Conservation (phyloP, 805 yeast species). For the Ogataea haglerorum region DNA sequence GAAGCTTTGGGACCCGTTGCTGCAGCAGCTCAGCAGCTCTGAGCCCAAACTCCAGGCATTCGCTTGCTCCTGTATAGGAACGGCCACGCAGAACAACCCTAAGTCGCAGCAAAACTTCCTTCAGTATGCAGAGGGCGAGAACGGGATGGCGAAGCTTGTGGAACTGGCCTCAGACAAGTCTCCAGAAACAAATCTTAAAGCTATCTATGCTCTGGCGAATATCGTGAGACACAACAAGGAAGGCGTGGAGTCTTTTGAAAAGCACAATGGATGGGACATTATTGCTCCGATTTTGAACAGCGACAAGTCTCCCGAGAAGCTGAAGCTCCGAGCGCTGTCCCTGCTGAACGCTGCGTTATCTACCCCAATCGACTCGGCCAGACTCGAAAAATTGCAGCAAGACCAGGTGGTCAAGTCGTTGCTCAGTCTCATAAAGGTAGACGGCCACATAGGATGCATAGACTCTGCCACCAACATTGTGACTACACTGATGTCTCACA, state of each 20-base stretch:
- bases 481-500: constrained; percentile 40
- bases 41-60: constrained; percentile 46
- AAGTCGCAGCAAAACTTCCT: constrained; percentile 66
- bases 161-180: constrained; percentile 32
- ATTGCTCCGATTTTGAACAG: constrained; percentile 32
- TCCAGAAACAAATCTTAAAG: constrained; percentile 50
- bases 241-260: constrained; percentile 54
- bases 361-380: constrained; percentile 43
- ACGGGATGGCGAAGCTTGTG: constrained; percentile 47
- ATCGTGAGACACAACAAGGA: constrained; percentile 63
- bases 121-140: constrained; percentile 39
- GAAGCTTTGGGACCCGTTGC: constrained; percentile 72
- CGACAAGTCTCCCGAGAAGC: constrained; percentile 31
- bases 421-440: constrained; percentile 30
- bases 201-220: constrained; percentile 74
- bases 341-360: constrained; percentile 48
- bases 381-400: constrained; percentile 37
- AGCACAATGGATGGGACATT: constrained; percentile 59
- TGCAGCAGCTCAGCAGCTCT: constrained; percentile 47
- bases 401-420: constrained; percentile 35
- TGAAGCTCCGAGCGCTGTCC: constrained; percentile 53
- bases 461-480: constrained; percentile 57
- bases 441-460: constrained; percentile 45
- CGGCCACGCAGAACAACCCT: constrained; percentile 90
- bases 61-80: constrained; percentile 76